These are phyloP conservation scores for Sphaerulina populicola DNA, from an alignment of 2,329 filamentous ascomycete genomes.

Conservation along the genomic window DNA sequence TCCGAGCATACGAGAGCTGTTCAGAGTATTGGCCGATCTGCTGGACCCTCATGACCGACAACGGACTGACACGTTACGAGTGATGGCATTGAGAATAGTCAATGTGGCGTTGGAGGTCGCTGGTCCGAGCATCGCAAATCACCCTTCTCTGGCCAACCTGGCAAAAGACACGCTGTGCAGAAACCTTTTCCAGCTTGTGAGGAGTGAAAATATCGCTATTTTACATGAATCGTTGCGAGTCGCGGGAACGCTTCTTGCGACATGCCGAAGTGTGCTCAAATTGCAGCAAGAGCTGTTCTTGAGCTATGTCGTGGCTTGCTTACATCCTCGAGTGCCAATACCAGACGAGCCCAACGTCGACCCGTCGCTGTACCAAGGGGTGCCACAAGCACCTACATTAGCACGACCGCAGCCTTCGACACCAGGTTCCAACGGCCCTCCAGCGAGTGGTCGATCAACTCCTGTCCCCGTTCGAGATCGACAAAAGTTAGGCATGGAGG, in stretches of 20 bases:
- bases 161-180: conserved; percentile 90
- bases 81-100: conserved; percentile 95
- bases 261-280: conserved; percentile 83
- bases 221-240: conserved; percentile 88
- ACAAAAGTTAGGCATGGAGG: conserved; percentile 85
- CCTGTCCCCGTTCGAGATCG: conserved; percentile 88
- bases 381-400: conserved; percentile 81
- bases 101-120: conserved; percentile 95
- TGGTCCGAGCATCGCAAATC: conserved; percentile 85
- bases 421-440: conserved; percentile 36
- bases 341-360: conserved; percentile 85
- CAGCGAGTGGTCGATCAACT: conserved; percentile 72
- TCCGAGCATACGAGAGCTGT: conserved; percentile 87
- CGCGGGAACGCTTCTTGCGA: conserved; percentile 80
- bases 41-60: conserved; percentile 87
- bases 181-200: conserved; percentile 89
- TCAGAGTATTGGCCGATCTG: conserved; percentile 86
- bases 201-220: conserved; percentile 93
- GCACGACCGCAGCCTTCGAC: conserved; percentile 61
- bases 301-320: conserved; percentile 85
- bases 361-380: conserved; percentile 81
- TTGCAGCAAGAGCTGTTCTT: conserved; percentile 94
- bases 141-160: conserved; percentile 76
- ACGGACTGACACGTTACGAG: conserved; percentile 88
- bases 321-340: conserved; percentile 91